Evolutionary conservation across 306 rosid species (phyloP), one percentile per base, ranked within the genome.

Genomic region (Carpinus viminea): DNA sequence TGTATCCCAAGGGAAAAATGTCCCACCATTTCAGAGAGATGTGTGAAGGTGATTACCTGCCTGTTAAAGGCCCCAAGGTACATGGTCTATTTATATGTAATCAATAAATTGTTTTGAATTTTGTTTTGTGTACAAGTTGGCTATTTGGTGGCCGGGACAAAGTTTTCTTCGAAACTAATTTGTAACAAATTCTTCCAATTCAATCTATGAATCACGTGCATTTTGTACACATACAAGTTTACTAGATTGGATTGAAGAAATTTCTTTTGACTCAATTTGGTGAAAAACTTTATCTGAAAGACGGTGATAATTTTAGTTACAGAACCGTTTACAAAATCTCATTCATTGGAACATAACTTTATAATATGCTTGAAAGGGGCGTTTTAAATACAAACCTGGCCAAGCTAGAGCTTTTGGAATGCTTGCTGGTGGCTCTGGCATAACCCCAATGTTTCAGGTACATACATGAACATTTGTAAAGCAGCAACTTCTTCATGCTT

Each of bases 401-500:
- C 93, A 86, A 85, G 90, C 81, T 60, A 71, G 83, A 76, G 90
- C 91, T 34, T 83, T 85, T 57, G 97, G 97, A 79, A 90, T 92
- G 97, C 75, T 92, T 77, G 96, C 97, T 4, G 97, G 97, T 74
- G 96, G 96, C 43, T 79, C 96, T 24, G 97, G 97, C 73, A 86
- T 90, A n/a, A 92, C 97, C 73, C 96, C 97, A 28, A 92, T 92
- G 97, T 90, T 89, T 83, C 97, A 92, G 97, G 97, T 90, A 82
- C 47, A 28, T 18, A 72, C 65, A 31, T 68, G 10, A 21, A 71
- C 55, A 43, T 53, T 51, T 12, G 3, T 17, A 53, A 64, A 34
- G 68, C 41, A 3, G 16, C 13, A 57, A 62, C 20, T 66, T 34
- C 60, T 65, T 56, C 41, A 46, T 28, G 12, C 55, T 20, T 13